A percentile compares a stretch with the other conserved stretches of the same genome.
Evolutionary conservation across 2,329 filamentous ascomycete species (phyloP).

Genomic region (Cladosporium phlei): DNA sequence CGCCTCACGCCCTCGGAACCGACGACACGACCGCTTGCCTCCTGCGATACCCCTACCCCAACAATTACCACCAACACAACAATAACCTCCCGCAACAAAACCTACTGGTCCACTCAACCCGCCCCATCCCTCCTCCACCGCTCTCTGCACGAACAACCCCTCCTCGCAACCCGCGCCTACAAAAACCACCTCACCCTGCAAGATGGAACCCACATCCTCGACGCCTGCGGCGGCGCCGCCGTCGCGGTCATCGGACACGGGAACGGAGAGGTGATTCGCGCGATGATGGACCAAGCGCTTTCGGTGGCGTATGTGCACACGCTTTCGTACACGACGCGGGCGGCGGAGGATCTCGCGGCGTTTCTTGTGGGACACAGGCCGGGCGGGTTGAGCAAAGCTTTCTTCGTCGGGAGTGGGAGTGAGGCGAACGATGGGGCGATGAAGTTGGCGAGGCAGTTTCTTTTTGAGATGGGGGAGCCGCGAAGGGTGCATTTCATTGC

Average conservation of each 20-base stretch:
- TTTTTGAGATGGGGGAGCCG: conserved; percentile 48
- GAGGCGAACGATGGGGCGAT: conserved; percentile 63
- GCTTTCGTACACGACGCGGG: conserved; percentile 51
- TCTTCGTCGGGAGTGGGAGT: conserved; percentile 54
- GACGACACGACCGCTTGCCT: too few relatives aligned
- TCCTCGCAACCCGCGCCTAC: too few relatives aligned
- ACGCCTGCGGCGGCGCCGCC: conserved; percentile 67
- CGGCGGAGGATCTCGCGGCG: conserved; percentile 49
- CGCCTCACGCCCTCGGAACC: too few relatives aligned
- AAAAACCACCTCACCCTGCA: too few relatives aligned
- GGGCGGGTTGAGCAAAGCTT: conserved; percentile 38
- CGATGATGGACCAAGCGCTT: conserved; percentile 56
- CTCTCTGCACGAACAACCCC: too few relatives aligned
- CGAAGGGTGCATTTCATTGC: conserved; percentile 56
- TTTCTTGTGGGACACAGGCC: conserved; percentile 46
- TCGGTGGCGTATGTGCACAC: conserved; percentile 55
- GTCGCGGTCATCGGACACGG: conserved; percentile 64
- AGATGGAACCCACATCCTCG: conserved; percentile 63
- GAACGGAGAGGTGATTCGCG: conserved; percentile 45
- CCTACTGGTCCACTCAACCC: too few relatives aligned
- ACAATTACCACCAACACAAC: too few relatives aligned
- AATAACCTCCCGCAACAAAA: too few relatives aligned
- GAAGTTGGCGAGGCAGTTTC: conserved; percentile 62
- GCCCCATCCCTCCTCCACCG: too few relatives aligned
- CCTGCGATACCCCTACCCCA: too few relatives aligned